Evolutionary conservation across 352 stramenopile genomes (phyloP).

Genomic region (Globisporangium emineosum): DNA sequence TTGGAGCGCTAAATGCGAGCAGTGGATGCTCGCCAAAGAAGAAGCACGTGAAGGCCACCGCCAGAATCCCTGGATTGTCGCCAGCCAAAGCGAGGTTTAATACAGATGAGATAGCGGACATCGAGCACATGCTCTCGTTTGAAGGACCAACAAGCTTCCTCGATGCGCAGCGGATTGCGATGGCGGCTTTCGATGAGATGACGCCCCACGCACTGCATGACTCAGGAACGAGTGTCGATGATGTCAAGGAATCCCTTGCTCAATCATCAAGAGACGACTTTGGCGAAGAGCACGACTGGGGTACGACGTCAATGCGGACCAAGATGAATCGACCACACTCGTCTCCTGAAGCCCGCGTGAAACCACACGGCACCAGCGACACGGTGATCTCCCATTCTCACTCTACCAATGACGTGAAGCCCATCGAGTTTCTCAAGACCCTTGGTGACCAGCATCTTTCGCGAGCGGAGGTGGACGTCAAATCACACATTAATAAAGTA

Average conservation of each 20-base stretch:
- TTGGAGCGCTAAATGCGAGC: background rate
- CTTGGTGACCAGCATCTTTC: background rate
- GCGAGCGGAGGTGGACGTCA: background rate
- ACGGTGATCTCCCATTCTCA: background rate
- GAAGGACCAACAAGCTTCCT: conserved; percentile 38
- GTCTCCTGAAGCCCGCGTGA: background rate
- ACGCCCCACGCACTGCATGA: background rate
- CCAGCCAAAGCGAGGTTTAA: background rate
- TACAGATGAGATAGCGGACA: background rate
- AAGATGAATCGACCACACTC: conserved; percentile 10
- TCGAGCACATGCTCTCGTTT: conserved; percentile 22
- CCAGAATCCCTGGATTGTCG: background rate
- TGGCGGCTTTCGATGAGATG: conserved; percentile 11
- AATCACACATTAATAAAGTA: background rate
- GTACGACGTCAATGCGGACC: background rate
- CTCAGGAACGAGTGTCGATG: too few relatives aligned
- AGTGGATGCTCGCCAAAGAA: conserved; percentile 7
- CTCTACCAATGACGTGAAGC: background rate
- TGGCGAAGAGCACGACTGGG: background rate
- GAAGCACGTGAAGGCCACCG: background rate
- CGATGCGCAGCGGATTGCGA: conserved; percentile 32
- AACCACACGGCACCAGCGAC: background rate
- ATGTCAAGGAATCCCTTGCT: background rate
- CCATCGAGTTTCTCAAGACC: background rate
- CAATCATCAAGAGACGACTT: background rate